These are phyloP conservation scores for Rhizopus delemar DNA, from an alignment of 371 early-diverging fungal species.

Conservation along the genomic window DNA sequence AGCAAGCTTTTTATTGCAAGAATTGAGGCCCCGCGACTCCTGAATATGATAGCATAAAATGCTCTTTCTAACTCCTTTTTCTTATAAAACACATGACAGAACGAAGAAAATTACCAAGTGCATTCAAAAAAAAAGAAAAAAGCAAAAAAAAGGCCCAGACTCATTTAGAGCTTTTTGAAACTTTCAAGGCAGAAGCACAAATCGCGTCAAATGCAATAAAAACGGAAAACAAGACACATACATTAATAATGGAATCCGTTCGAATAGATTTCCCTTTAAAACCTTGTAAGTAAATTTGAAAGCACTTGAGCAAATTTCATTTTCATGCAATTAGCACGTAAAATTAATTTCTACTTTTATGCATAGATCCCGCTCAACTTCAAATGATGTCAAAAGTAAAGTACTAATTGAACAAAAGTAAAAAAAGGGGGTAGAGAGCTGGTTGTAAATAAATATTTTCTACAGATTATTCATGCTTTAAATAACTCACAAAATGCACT, in stretches of 20 bases:
- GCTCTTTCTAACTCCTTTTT: not conserved
- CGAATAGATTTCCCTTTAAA: slow-evolving; percentile 55
- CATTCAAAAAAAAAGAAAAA: too few relatives aligned
- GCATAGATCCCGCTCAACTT: slow-evolving; percentile 53
- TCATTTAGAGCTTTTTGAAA: not conserved
- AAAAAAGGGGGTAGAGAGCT: not conserved
- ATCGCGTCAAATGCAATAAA: not conserved
- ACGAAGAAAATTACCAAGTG: too few relatives aligned
- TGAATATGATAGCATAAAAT: not conserved
- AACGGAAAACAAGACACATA: slow-evolving; percentile 1
- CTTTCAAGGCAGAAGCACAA: not conserved
- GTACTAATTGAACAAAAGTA: not conserved
- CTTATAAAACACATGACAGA: not conserved
- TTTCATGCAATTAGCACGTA: not conserved
- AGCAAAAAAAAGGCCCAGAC: too few relatives aligned
- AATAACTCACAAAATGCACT: slow-evolving; percentile 54
- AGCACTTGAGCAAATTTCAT: too few relatives aligned
- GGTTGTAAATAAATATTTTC: not conserved
- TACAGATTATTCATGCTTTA: slow-evolving; percentile 54
- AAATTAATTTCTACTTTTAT: too few relatives aligned
- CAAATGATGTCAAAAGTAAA: slow-evolving; percentile 62
- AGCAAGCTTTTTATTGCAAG: too few relatives aligned
- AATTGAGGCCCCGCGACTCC: too few relatives aligned
- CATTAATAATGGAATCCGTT: slow-evolving; percentile 38
- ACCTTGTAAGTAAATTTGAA: slow-evolving; percentile 42